Percentiles rank a stretch among this genome's conserved stretches.
Evolutionary conservation across 371 early-diverging fungal species (phyloP).

Genomic region (Conidiobolus incongruus): DNA sequence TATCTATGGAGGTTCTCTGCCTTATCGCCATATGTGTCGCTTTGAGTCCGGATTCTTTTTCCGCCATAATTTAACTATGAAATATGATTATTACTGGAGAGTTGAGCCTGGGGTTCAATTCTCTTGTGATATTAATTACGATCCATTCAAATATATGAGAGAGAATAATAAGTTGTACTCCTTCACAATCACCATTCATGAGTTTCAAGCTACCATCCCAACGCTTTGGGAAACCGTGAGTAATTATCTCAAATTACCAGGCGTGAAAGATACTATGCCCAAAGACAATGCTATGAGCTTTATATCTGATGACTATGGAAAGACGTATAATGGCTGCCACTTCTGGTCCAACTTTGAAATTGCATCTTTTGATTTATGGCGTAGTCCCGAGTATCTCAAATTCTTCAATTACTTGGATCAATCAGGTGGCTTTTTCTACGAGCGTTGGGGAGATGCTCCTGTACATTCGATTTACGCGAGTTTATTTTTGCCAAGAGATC

Average conservation of each 20-base stretch:
- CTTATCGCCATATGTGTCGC: too few relatives aligned
- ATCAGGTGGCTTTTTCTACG: slow-evolving; percentile 83
- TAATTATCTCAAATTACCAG: slow-evolving; percentile 22
- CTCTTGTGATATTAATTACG: slow-evolving; percentile 67
- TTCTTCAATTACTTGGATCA: slow-evolving; percentile 69
- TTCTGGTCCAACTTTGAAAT: too few relatives aligned
- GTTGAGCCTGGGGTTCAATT: slow-evolving; percentile 79
- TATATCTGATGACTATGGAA: neutral
- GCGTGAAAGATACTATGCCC: slow-evolving; percentile 5
- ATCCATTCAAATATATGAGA: slow-evolving; percentile 73
- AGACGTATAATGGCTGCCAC: slow-evolving; percentile 29
- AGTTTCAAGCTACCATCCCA: slow-evolving; percentile 56
- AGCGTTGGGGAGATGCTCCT: slow-evolving; percentile 47
- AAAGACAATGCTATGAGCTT: slow-evolving; percentile 14
- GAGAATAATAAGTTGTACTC: slow-evolving; percentile 68
- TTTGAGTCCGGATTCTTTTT: slow-evolving; percentile 81
- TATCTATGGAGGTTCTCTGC: slow-evolving; percentile 63
- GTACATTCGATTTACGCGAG: slow-evolving; percentile 19
- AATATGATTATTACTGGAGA: slow-evolving; percentile 88
- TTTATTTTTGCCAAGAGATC: slow-evolving; percentile 13
- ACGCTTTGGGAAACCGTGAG: slow-evolving; percentile 49
- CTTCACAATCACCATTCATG: slow-evolving; percentile 51
- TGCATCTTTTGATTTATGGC: slow-evolving; percentile 62
- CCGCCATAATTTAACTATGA: slow-evolving; percentile 43
- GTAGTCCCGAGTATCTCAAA: slow-evolving; percentile 35